Evolutionary conservation across 139 green algal species (phyloP), one percentile per base, ranked within the genome.

Genomic region (Pleodorina starrii): DNA sequence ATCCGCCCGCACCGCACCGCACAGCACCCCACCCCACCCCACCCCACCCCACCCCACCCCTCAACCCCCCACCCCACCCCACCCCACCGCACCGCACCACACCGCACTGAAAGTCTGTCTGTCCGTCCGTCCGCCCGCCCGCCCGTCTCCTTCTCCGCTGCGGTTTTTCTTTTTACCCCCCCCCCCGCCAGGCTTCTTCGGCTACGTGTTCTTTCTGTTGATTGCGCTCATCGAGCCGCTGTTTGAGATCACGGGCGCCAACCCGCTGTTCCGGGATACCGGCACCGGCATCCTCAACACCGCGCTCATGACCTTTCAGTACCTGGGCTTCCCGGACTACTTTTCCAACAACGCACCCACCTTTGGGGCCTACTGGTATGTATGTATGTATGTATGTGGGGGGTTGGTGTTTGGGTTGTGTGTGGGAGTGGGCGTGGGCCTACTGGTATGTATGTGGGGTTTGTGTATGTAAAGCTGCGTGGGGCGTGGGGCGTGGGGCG

Each of bases 141-240:
- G n/a, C n/a, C n/a, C n/a, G n/a, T n/a, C n/a, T n/a, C n/a, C n/a
- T n/a, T n/a, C n/a, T n/a, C n/a, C n/a, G n/a, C n/a, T n/a, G n/a
- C n/a, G n/a, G n/a, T n/a, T n/a, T n/a, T n/a, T n/a, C n/a, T n/a
- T n/a, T n/a, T n/a, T n/a, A n/a, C n/a, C n/a, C n/a, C n/a, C n/a
- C n/a, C n/a, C n/a, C n/a, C n/a, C n/a, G n/a, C 14, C 76, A 84
- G 76, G 46, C 1, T 84, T 84, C 50, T 84, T 84, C 76, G 76
- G 76, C 76, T 84, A 84, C 50, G 48, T 84, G 14, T 63, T 19
- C 48, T 69, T 84, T 27, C 46, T 84, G 48, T 32, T 84, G 6
- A 50, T 32, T 1, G 35, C 23, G 48, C 76, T 84, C 16, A 60
- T 69, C 32, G 71, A 32, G 12, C 76, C 76, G 48, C 76, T 84